A percentile compares a stretch with the other conserved stretches of the same genome.
Evolutionary conservation across 1,139 yeast species (phyloP).

Genomic region (Candida tetrigidarum): DNA sequence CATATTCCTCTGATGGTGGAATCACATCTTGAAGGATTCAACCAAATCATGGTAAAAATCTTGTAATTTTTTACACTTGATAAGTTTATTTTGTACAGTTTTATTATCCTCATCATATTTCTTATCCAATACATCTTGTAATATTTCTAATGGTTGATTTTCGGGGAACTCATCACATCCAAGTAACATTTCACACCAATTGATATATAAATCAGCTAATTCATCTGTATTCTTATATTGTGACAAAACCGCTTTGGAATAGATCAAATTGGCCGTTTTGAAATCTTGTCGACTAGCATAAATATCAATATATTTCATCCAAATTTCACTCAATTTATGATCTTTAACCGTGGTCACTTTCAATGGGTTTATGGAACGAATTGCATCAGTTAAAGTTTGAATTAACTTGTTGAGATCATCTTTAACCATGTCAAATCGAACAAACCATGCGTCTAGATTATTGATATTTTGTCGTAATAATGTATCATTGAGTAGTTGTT

Average conservation of each 20-base stretch:
- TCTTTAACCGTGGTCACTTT: constrained; percentile 35
- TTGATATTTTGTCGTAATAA: constrained; percentile 64
- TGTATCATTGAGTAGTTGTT: constrained; percentile 66
- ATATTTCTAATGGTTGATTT: constrained; percentile 55
- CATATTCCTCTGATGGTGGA: too few species aligned
- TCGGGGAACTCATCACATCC: constrained; percentile 48
- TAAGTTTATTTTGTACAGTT: constrained; percentile 62
- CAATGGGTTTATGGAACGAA: constrained; percentile 67
- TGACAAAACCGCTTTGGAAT: constrained; percentile 69
- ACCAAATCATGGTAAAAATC: constrained; percentile 71
- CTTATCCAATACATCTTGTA: constrained; percentile 51
- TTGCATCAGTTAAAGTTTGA: constrained; percentile 66
- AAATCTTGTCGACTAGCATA: constrained; percentile 61
- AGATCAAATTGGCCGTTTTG: constrained; percentile 65
- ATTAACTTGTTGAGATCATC: constrained; percentile 45
- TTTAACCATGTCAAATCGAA: constrained; percentile 47
- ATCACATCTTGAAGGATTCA: constrained; percentile 57
- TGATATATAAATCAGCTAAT: constrained; percentile 66
- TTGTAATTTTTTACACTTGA: constrained; percentile 72
- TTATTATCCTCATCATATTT: constrained; percentile 42
- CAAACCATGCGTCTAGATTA: constrained; percentile 70
- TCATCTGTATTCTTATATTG: constrained; percentile 69
- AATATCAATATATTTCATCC: constrained; percentile 71
- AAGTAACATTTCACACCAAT: constrained; percentile 74
- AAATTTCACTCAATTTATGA: constrained; percentile 54